Evolutionary conservation across 768 basidiomycete genomes (phyloP).

Genomic region (Suillus fuscotomentosus): DNA sequence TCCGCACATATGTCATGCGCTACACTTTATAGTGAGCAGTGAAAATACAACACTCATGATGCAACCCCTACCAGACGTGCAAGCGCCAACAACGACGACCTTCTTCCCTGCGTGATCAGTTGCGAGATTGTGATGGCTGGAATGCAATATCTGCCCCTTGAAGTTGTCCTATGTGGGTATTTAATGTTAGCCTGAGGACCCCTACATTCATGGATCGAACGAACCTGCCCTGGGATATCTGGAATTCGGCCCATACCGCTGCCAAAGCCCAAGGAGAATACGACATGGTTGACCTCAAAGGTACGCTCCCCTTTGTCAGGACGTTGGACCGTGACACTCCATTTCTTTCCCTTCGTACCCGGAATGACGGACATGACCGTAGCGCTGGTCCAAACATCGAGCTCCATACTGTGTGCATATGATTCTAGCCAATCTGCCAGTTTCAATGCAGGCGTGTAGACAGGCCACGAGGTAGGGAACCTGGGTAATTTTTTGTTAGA

Average conservation of each 20-base stretch:
- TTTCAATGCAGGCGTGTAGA: conserved; percentile 52
- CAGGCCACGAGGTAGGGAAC: conserved; percentile 60
- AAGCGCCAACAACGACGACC: conserved; percentile 66
- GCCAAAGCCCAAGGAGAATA: conserved; percentile 49
- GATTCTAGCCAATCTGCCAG: conserved; percentile 68
- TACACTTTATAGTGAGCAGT: conserved; percentile 15
- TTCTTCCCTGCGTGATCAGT: conserved; percentile 64
- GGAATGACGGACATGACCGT: conserved; percentile 25
- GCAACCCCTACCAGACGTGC: conserved; percentile 47
- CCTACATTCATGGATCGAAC: conserved; percentile 4
- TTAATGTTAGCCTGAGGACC: not conserved
- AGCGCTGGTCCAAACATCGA: conserved; percentile 64
- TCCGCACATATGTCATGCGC: conserved; percentile 52
- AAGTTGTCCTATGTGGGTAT: conserved; percentile 44
- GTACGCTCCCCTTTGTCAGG: conserved; percentile 33
- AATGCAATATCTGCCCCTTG: conserved; percentile 64
- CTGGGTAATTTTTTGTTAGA: conserved; percentile 22
- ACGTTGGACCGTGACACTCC: conserved; percentile 42
- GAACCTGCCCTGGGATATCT: conserved; percentile 41
- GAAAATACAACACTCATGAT: not conserved
- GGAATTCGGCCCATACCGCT: conserved; percentile 46
- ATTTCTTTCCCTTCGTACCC: conserved; percentile 36
- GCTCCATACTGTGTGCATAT: conserved; percentile 58
- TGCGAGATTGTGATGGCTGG: conserved; percentile 52
- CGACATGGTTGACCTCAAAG: conserved; percentile 48